Conservation (phyloP, 2,329 filamentous ascomycete species). For the Teratosphaeria viscida region DNA sequence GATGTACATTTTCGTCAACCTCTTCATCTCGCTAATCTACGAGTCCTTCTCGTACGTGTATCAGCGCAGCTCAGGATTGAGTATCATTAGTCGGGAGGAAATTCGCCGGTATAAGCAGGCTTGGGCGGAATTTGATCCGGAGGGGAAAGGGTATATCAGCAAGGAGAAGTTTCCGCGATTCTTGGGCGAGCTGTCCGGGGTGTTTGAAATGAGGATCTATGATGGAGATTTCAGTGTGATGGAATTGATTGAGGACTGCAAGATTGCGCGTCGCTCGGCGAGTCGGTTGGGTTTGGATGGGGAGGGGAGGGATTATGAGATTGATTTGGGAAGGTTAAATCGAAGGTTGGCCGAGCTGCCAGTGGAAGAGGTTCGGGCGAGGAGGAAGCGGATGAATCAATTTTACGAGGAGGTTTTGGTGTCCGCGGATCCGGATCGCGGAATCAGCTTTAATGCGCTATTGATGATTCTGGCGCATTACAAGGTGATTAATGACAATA, state of each 20-base stretch:
- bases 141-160: slow-evolving; percentile 80
- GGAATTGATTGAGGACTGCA: slow-evolving; percentile 78
- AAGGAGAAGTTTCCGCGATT: slow-evolving; percentile 83
- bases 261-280: slow-evolving; percentile 33
- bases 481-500: slow-evolving; percentile 97
- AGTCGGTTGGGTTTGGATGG: not conserved
- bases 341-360: slow-evolving; percentile 64
- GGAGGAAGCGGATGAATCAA: slow-evolving; percentile 73
- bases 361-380: slow-evolving; percentile 59
- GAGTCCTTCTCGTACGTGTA: slow-evolving; percentile 99
- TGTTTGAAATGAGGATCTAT: slow-evolving; percentile 97
- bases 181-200: slow-evolving; percentile 79
- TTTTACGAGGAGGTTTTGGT: slow-evolving; percentile 97
- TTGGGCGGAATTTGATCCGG: slow-evolving; percentile 90
- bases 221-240: slow-evolving; percentile 78
- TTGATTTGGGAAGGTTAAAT: slow-evolving; percentile 70
- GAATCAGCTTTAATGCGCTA: slow-evolving; percentile 84
- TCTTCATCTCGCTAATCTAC: slow-evolving; percentile 97
- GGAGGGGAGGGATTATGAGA: slow-evolving; percentile 22
- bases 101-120: slow-evolving; percentile 96
- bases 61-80: slow-evolving; percentile 87
- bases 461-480: slow-evolving; percentile 96
- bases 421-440: slow-evolving; percentile 76
- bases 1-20: slow-evolving; percentile 99
- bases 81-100: slow-evolving; percentile 82